Conservation (phyloP, 208 protist species). For the Wallacemonas rigidus region DNA sequence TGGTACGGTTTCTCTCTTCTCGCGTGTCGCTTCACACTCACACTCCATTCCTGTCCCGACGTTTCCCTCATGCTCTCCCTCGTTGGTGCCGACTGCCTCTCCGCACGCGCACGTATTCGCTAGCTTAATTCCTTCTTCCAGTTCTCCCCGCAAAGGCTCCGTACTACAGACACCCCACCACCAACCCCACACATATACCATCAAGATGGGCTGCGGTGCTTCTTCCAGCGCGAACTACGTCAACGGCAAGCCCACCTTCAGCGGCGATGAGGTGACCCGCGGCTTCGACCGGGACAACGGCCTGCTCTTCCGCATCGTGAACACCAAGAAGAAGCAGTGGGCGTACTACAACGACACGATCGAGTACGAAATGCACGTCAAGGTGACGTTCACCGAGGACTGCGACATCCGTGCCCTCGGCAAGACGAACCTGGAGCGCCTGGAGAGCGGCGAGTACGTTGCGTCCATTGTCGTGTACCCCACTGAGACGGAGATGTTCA, state of each 20-base stretch:
- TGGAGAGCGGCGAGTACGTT: conserved; percentile 44
- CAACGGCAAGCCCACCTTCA: conserved; percentile 45
- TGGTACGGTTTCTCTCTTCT: too few species aligned
- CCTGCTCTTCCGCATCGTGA: conserved; percentile 71
- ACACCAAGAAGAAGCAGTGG: conserved; percentile 51
- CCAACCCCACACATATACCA: too few species aligned
- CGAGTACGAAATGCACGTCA: conserved; percentile 76
- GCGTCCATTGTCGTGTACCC: conserved; percentile 57
- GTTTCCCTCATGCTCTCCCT: too few species aligned
- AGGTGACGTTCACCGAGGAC: conserved; percentile 59
- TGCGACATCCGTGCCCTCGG: conserved; percentile 65
- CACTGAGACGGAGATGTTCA: conserved; percentile 66
- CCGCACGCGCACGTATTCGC: too few species aligned
- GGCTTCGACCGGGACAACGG: conserved; percentile 53
- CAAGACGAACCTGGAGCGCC: conserved; percentile 49
- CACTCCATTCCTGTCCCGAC: too few species aligned
- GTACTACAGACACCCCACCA: too few species aligned
- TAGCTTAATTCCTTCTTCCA: too few species aligned
- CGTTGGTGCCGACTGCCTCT: too few species aligned
- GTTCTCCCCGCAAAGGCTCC: too few species aligned
- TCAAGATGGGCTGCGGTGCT: conserved; percentile 58
- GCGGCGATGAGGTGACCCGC: conserved; percentile 45
- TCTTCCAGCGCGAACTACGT: conserved; percentile 36
- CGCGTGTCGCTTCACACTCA: too few species aligned
- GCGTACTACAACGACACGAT: conserved; percentile 82